Conservation (phyloP, 768 basidiomycete species). For the Lactarius trivialis region DNA sequence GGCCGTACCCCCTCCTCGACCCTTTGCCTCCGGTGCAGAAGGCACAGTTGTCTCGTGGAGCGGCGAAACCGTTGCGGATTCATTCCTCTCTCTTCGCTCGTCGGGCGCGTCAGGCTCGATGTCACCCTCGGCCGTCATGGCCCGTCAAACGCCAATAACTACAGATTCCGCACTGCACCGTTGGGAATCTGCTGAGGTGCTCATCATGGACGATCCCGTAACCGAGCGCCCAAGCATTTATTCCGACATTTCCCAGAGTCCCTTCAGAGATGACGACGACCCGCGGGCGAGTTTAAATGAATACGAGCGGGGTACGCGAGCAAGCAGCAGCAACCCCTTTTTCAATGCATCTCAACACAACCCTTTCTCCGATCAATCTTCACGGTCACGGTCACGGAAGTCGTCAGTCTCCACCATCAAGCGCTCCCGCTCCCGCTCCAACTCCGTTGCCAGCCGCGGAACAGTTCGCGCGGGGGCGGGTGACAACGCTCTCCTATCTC, state of each 20-base stretch:
- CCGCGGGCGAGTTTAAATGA: neutral
- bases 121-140: slow-evolving; percentile 17
- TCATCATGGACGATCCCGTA: slow-evolving; percentile 13
- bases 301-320: neutral
- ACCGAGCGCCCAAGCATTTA: neutral
- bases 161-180: slow-evolving; percentile 15
- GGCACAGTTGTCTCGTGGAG: slow-evolving; percentile 14
- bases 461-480: slow-evolving; percentile 4
- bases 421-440: slow-evolving; percentile 13
- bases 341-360: slow-evolving; percentile 19
- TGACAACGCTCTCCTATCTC: slow-evolving; percentile 16
- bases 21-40: slow-evolving; percentile 1
- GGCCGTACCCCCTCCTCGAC: neutral
- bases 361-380: slow-evolving; percentile 19
- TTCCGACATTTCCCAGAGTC: neutral
- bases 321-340: slow-evolving; percentile 17
- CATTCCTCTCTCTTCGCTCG: slow-evolving; percentile 15
- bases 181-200: slow-evolving; percentile 24
- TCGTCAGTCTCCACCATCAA: slow-evolving; percentile 16
- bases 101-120: slow-evolving; percentile 6
- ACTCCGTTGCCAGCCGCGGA: slow-evolving; percentile 8
- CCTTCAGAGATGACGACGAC: slow-evolving; percentile 15
- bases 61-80: slow-evolving; percentile 10
- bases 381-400: slow-evolving; percentile 16
- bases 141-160: slow-evolving; percentile 19